Base-by-base conservation (phyloP, 306 rosid genomes). In the Cajanus cajan region DNA sequence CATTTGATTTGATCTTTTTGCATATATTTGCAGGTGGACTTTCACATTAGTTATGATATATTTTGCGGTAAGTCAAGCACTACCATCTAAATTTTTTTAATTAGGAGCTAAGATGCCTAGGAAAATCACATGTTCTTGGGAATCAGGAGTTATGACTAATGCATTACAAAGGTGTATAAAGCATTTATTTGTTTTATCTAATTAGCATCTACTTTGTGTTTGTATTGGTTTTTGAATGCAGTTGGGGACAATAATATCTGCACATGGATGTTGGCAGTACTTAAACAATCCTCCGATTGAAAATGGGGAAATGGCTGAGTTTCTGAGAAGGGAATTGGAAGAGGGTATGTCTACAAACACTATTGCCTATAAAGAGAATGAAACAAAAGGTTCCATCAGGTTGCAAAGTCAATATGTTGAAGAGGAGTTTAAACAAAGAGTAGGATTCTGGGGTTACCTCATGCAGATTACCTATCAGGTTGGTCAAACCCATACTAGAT, bases 201-300 rank as follows among this genome's bases (percentile, higher is more conserved):
- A 61, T 63, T 50, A 68, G 55, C 52, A 48, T 47, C 31, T 22
- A 22, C 22, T 18, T 70, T 59, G 40, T 44, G 14, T 25, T 52
- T 52, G 31, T 73, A 18, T 70, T 84, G 58, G 15, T 79, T 57
- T 63, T 36, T 79, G 3, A 44, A 43, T 76, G 58, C 57, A 92
- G 97, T 36, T 92, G 82, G 97, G 91, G 33, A 87, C 87, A 69
- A 43, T 88, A 33, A 83, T 90, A 47, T 94, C 98, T 81, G 94
- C 94, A 71, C 81, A 87, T 36, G 97, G 97, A 70, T 90, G 94
- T 50, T 85, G 89, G 93, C 75, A 82, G 73, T 40, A 74, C 36
- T 18, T 80, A 44, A 83, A 84, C 50, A 83, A 80, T 18, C 63
- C 76, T 66, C 68, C 78, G 14, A 25, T 80, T 77, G 66, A 55